Evolutionary conservation across 805 yeast genomes (phyloP), one percentile per base, ranked within the genome.

Genomic region (Metschnikowia chrysomelidarum): DNA sequence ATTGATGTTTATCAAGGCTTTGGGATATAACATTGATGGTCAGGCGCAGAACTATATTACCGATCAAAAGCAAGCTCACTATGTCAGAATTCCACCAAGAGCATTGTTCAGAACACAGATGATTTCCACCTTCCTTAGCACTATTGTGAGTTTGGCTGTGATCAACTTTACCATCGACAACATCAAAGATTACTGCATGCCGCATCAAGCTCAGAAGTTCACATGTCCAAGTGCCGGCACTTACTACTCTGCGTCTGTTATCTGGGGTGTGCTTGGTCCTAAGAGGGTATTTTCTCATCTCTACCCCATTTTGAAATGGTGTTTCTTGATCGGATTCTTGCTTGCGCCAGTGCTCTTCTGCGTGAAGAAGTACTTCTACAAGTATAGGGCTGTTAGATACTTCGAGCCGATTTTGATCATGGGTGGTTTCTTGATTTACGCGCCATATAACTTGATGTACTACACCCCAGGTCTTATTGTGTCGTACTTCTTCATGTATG

Each of bases 251-350:
- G 76, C 84, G 2, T 71, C 82, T 1, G 66, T 80, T 15, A 56
- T 77, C 29, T 81, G 85, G 85, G 87, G 85, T 33, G 69, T 57
- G 51, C 69, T 80, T 45, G 87, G 86, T 0, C 67, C 67, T 6
- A 57, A 54, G 49, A 57, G 50, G 38, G 60, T 58, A 3, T 60
- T 60, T 34, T 41, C 38, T 17, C 61, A 61, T n/a, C 36, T 59
- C 18, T 60, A 62, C 41, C 66, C 64, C 15, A 31, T 57, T 14
- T 49, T 62, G 42, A 50, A 54, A 41, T 60, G 44, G 38, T 59
- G 61, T 23, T 59, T 62, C 51, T 53, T 60, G 39, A 56, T 62
- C 27, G 67, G 66, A 9, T 46, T 51, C 27, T 44, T 60, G 24
- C 36, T 53, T 13, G 57, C 52, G 8, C 31, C 53, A 27, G 52